phyloP scores from a whole-genome alignment of 768 basidiomycete species.

The Xerocomellus intermedius region DNA sequence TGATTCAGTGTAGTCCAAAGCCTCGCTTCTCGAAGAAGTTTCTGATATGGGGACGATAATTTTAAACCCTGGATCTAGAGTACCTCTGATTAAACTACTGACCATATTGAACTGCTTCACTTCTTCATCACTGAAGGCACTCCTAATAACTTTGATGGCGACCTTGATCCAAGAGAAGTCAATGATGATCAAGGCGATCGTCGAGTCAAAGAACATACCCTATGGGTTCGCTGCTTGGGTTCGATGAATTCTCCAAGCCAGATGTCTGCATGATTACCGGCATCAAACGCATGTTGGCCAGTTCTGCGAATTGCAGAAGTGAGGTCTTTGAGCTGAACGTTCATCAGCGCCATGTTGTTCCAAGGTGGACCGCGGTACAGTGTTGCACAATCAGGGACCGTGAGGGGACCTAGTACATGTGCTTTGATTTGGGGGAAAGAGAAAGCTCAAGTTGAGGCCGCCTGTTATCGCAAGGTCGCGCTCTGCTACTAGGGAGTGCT shows the following conservation, averaged over 20 bases:
- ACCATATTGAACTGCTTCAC: constrained; percentile 22
- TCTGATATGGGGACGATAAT: constrained; percentile 9
- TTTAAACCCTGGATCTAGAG: background rate
- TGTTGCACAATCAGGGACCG: background rate
- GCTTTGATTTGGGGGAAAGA: background rate
- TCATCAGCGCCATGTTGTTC: constrained; percentile 15
- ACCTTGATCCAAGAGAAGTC: constrained; percentile 10
- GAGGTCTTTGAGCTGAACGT: constrained; percentile 24
- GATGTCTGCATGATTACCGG: constrained; percentile 23
- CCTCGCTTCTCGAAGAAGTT: constrained; percentile 28
- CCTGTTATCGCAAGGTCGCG: background rate
- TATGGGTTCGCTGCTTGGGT: constrained; percentile 1
- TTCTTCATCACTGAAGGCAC: constrained; percentile 14
- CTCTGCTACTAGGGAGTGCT: no score
- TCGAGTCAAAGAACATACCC: constrained; percentile 2
- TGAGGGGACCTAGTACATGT: background rate
- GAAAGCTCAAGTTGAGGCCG: background rate
- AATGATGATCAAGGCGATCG: background rate
- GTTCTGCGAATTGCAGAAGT: constrained; percentile 12
- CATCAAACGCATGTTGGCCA: constrained; percentile 17
- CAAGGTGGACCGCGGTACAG: background rate
- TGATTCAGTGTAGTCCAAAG: constrained; percentile 26
- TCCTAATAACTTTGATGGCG: constrained; percentile 29
- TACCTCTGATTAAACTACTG: background rate
- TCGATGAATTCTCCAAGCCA: constrained; percentile 23